A percentile compares a stretch with the other conserved stretches of the same genome.
Conservation (phyloP, 2,329 filamentous ascomycete species). For the Phialophora chinensis region DNA sequence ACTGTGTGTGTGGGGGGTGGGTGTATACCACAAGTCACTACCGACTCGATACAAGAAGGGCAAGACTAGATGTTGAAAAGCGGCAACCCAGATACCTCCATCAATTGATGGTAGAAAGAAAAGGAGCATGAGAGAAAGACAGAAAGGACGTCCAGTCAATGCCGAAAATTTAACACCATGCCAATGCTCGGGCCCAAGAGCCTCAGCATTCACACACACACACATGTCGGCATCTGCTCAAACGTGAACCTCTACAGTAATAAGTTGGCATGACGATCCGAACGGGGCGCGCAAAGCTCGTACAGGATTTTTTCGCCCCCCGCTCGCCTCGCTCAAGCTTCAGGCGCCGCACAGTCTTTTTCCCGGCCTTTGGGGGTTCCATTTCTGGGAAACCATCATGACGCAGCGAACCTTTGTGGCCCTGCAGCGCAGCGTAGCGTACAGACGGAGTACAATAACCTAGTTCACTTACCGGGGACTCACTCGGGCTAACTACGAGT, state of each 20-base stretch:
- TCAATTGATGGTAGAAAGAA: background rate
- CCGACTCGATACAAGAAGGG: background rate
- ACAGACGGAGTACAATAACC: no score
- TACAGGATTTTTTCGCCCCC: no score
- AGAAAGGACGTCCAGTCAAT: background rate
- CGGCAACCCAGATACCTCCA: background rate
- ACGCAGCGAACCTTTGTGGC: no score
- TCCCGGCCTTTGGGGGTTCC: no score
- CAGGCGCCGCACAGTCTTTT: no score
- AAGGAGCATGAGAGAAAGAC: background rate
- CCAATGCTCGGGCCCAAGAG: slow-evolving; percentile 1
- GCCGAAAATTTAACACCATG: slow-evolving; percentile 2
- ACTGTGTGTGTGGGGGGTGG: background rate
- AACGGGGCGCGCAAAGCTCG: background rate
- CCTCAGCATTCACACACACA: background rate
- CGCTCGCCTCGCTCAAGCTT: no score
- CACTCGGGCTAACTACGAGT: no score
- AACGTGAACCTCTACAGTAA: background rate
- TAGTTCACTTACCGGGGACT: no score
- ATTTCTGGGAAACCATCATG: no score
- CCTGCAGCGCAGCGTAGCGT: no score
- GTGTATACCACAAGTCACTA: background rate
- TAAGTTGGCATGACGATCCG: background rate
- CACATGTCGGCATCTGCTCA: background rate
- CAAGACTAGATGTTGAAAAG: background rate